Evolutionary conservation across 2,329 filamentous ascomycete genomes (phyloP).

Genomic region (Fusarium pseudoanthophilum): DNA sequence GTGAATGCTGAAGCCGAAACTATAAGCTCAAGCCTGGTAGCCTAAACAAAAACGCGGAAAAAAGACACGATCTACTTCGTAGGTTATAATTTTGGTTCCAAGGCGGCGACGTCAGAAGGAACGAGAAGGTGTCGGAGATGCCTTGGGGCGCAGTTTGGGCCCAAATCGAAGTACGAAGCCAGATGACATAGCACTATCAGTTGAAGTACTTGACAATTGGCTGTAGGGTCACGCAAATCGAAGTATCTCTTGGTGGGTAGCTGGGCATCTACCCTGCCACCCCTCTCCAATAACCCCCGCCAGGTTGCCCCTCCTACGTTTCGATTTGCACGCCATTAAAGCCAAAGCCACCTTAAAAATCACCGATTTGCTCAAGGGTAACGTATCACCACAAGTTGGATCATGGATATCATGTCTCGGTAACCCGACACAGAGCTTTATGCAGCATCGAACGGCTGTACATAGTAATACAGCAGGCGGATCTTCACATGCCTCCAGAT

Average conservation of each 20-base stretch:
- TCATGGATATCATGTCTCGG: conserved; percentile 16
- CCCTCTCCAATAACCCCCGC: conserved; percentile 32
- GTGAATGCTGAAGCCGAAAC: conserved; percentile 2
- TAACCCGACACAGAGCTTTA: conserved; percentile 9
- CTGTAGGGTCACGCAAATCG: background rate
- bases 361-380: conserved; percentile 31
- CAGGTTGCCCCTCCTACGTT: conserved; percentile 46
- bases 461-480: conserved; percentile 15
- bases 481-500: background rate
- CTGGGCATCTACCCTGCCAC: conserved; percentile 27
- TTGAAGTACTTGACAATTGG: conserved; percentile 14
- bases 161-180: conserved; percentile 25
- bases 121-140: conserved; percentile 34
- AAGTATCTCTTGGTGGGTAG: conserved; percentile 21
- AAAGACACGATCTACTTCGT: conserved; percentile 20
- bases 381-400: conserved; percentile 15
- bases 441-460: conserved; percentile 22
- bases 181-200: conserved; percentile 41
- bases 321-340: conserved; percentile 28
- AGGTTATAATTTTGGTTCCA: conserved; percentile 24
- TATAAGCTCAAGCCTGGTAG: conserved; percentile 4
- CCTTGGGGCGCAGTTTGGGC: conserved; percentile 43
- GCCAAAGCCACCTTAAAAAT: conserved; percentile 30
- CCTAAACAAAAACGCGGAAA: conserved; percentile 14
- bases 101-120: conserved; percentile 40